Evolutionary conservation across 2,329 filamentous ascomycete genomes (phyloP), one percentile per base, ranked within the genome.

Genomic region (Ascochyta rabiei): DNA sequence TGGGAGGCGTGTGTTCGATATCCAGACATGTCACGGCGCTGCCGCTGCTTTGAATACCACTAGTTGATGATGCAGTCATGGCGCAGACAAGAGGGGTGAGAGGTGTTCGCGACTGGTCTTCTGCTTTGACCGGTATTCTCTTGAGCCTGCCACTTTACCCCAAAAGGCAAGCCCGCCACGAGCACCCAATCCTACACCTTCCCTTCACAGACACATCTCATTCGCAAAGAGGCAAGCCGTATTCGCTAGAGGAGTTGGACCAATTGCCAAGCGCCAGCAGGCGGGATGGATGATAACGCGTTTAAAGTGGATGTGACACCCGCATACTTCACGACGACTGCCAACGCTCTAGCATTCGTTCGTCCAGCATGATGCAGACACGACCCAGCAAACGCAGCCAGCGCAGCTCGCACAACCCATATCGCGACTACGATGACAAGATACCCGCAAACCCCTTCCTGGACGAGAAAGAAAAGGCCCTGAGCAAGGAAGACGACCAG

Each of bases 351-450:
- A 46, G 42, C 52, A 42, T 42, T 30, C 37, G 23, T 30, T 50
- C 31, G n/a, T 18, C 41, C 30, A 50, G 21, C 35, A 55, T 50
- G 52, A 55, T 42, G 52, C 41, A 49, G 19, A 34, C 41, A 47
- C 45, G 45, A 16, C 18, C 16, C 46, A 49, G 52, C 52, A 40
- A 38, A 38, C 40, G 46, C 48, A 49, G 40, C 40, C 48, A 50
- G 39, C 48, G 48, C 45, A 50, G 42, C 47, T 55, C 52, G 16
- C 52, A 45, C 47, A 50, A 55, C n/a, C 52, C 52, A 37, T 55
- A 55, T 37, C 46, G 46, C 19, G 23, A 55, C 31, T 33, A 50
- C 26, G 52, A 42, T 18, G 46, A 55, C 42, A 50, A 50, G 13
- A 23, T 33, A 2, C 52, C 46, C 10, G 44, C 45, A 33, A 55